Percentiles rank a stretch among this genome's conserved stretches.
Conservation (phyloP, 345 rosid genomes). For the Gossypium stocksii region DNA sequence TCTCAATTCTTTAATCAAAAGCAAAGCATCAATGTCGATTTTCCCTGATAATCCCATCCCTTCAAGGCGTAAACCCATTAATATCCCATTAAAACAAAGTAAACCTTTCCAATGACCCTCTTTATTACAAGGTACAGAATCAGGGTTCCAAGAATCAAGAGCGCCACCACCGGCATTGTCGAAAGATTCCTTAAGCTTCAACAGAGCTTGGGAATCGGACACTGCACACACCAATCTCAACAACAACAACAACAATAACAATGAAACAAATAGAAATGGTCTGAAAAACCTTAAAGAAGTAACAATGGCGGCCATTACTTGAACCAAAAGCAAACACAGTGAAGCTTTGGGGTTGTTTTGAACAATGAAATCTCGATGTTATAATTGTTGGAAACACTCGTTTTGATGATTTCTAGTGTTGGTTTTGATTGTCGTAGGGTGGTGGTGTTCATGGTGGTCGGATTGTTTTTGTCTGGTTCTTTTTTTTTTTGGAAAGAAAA, state of each 20-base stretch:
- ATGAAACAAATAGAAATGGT: constrained; percentile 35
- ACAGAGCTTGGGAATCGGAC: constrained; percentile 53
- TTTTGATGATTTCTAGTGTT: constrained; percentile 21
- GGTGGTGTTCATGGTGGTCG: constrained; percentile 18
- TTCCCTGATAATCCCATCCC: constrained; percentile 60
- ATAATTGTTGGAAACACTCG: constrained; percentile 16
- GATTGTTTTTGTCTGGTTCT: background rate
- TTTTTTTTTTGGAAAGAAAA: constrained; percentile 3
- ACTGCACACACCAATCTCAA: constrained; percentile 28
- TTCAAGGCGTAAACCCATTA: constrained; percentile 51
- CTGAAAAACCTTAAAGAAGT: constrained; percentile 32
- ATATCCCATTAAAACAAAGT: constrained; percentile 41
- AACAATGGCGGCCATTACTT: constrained; percentile 52
- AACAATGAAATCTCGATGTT: constrained; percentile 8
- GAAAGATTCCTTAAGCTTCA: constrained; percentile 57
- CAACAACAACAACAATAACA: constrained; percentile 9
- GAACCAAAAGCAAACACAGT: constrained; percentile 21
- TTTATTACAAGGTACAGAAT: constrained; percentile 45
- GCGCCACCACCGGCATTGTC: constrained; percentile 27
- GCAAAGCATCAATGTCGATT: constrained; percentile 52
- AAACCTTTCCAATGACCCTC: constrained; percentile 48
- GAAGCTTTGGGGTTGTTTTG: constrained; percentile 10
- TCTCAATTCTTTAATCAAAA: constrained; percentile 34
- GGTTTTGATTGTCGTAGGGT: constrained; percentile 13
- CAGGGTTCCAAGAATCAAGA: constrained; percentile 60